Evolutionary conservation across 495 filamentous ascomycete species (phyloP).

Genomic region (Neurospora sp.): DNA sequence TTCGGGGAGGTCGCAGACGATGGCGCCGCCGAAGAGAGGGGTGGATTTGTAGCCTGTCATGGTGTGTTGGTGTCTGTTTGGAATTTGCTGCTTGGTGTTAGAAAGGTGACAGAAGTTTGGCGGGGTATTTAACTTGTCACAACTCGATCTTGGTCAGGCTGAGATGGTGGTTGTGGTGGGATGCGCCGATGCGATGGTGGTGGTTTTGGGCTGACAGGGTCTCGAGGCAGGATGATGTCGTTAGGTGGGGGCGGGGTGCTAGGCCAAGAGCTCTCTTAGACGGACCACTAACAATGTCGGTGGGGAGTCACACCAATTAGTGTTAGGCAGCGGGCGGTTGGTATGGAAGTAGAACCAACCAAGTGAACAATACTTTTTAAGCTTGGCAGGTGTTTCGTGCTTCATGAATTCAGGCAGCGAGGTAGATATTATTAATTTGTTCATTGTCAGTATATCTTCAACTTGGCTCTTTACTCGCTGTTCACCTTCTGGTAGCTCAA

Average conservation of each 20-base stretch:
- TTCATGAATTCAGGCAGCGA: neutral
- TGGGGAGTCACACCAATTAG: neutral
- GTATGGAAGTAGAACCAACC: neutral
- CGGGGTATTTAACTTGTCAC: neutral
- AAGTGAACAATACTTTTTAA: neutral
- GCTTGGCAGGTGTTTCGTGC: neutral
- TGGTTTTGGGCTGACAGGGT: neutral
- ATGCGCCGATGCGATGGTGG: neutral
- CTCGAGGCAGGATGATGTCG: neutral
- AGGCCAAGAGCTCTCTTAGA: neutral
- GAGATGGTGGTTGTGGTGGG: neutral
- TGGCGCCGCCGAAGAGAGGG: constrained; percentile 73
- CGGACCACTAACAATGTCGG: neutral
- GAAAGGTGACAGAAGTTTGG: too few relatives aligned
- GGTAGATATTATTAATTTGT: neutral
- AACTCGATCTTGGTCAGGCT: neutral
- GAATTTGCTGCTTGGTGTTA: neutral
- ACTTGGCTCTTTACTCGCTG: neutral
- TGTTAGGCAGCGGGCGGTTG: neutral
- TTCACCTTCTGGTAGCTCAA: neutral
- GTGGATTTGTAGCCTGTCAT: constrained; percentile 42
- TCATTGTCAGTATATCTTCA: neutral
- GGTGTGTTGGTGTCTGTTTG: neutral
- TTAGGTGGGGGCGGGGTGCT: neutral
- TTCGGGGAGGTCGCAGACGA: constrained; percentile 58